These are phyloP conservation scores for Chondrostereum purpureum DNA, from an alignment of 1,284 basidiomycete genomes.

Conservation along the genomic window DNA sequence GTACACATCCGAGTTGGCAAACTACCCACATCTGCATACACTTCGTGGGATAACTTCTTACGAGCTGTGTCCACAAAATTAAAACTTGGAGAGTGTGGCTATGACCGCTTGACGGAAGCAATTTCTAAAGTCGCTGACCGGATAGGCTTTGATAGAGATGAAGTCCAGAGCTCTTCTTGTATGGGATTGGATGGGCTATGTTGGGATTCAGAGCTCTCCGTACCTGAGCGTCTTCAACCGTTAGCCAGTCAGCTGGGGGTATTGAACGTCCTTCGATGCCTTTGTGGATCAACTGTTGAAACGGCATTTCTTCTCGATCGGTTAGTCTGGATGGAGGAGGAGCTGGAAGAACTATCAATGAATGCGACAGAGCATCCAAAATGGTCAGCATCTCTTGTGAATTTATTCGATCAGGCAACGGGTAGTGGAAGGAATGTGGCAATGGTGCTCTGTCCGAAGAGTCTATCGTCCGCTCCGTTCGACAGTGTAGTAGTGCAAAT, in stretches of 20 bases:
- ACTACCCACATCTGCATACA: conserved; percentile 38
- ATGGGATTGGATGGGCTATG: neutral
- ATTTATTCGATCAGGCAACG: neutral
- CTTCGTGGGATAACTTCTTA: conserved; percentile 40
- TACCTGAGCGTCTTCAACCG: conserved; percentile 17
- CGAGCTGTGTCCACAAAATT: conserved; percentile 29
- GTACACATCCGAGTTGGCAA: conserved; percentile 40
- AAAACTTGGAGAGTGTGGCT: conserved; percentile 22
- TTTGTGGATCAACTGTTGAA: conserved; percentile 46
- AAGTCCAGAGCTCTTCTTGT: too few species aligned
- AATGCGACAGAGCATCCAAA: conserved; percentile 2
- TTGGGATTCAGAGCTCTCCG: neutral
- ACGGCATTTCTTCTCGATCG: conserved; percentile 42
- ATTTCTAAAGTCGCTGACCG: neutral
- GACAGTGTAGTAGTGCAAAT: too few species aligned
- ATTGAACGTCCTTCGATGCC: conserved; percentile 44
- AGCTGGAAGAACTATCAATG: conserved; percentile 24
- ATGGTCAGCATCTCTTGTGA: neutral
- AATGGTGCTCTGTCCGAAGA: neutral
- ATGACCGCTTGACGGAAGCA: neutral
- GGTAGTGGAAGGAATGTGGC: neutral
- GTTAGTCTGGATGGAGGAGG: conserved; percentile 35
- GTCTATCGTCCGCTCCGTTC: too few species aligned
- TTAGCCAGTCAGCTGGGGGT: conserved; percentile 33
- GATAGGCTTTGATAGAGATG: neutral